These are phyloP conservation scores for Pholiota microspora DNA, from an alignment of 768 basidiomycete genomes.

Conservation along the genomic window DNA sequence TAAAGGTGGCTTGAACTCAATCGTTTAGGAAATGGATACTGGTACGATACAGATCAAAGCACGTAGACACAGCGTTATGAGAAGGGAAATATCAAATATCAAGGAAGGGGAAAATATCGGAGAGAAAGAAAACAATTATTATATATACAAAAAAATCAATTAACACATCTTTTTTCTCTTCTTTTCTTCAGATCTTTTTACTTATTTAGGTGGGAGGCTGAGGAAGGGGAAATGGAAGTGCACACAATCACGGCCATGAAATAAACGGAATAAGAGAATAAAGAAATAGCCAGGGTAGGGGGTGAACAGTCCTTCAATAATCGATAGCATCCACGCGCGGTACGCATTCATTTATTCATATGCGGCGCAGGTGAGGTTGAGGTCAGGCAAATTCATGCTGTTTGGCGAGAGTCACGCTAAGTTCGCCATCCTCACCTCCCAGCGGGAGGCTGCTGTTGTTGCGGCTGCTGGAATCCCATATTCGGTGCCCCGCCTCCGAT, in stretches of 20 bases:
- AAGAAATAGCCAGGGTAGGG: not conserved
- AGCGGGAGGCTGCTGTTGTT: slow-evolving; percentile 7
- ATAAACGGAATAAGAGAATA: not conserved
- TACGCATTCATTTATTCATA: not conserved
- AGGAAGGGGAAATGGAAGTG: too few species aligned
- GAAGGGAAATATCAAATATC: too few species aligned
- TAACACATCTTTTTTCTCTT: too few species aligned
- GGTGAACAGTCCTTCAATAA: not conserved
- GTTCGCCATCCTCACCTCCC: too few species aligned
- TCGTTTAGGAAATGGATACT: too few species aligned
- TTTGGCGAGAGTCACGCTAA: too few species aligned
- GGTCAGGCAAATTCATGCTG: too few species aligned
- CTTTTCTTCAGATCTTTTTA: not conserved
- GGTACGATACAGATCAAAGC: not conserved
- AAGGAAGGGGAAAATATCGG: too few species aligned
- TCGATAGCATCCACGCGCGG: not conserved
- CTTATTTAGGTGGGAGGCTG: not conserved
- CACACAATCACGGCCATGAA: not conserved
- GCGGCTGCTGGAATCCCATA: slow-evolving; percentile 22
- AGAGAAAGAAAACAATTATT: too few species aligned
- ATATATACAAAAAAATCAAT: not conserved
- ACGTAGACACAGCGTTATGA: not conserved
- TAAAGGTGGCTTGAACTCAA: too few species aligned
- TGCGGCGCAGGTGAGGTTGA: not conserved
- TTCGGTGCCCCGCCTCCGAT: slow-evolving; percentile 30